These are phyloP conservation scores for Hanseniaspora osmophila DNA, from an alignment of 805 yeast genomes.

Conservation along the genomic window DNA sequence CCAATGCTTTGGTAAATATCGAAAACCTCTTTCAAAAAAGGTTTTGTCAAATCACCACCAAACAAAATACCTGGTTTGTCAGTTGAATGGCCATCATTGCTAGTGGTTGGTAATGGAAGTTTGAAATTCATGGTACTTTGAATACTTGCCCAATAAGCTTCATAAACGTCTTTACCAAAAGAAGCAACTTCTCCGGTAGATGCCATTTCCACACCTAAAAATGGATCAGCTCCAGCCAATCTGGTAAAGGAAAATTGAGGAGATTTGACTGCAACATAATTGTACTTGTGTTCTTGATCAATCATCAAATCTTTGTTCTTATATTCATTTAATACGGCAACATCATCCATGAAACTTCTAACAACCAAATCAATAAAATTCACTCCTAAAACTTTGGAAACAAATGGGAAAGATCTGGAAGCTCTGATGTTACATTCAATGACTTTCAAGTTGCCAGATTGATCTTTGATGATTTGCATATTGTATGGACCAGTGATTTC, in stretches of 20 bases:
- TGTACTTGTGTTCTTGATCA: constrained; percentile 33
- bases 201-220: constrained; percentile 97
- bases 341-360: constrained; percentile 64
- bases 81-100: neutral
- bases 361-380: constrained; percentile 94
- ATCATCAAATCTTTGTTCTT: constrained; percentile 50
- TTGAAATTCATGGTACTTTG: constrained; percentile 96
- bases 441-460: constrained; percentile 90
- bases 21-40: constrained; percentile 63
- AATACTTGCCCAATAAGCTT: constrained; percentile 95
- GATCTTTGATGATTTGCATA: constrained; percentile 82
- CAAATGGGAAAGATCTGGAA: constrained; percentile 97
- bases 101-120: constrained; percentile 74
- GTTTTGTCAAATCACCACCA: constrained; percentile 81
- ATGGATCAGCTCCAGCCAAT: constrained; percentile 98
- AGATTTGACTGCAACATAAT: constrained; percentile 89
- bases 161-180: constrained; percentile 71
- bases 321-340: constrained; percentile 26
- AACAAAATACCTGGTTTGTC: constrained; percentile 50
- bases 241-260: constrained; percentile 98
- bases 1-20: constrained; percentile 43
- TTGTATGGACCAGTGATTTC: constrained; percentile 95
- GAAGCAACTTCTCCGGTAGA: constrained; percentile 98
- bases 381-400: constrained; percentile 89
- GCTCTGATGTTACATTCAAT: constrained; percentile 98